A percentile compares a stretch with the other conserved stretches of the same genome.
Conservation (phyloP, 75 land plant genomes). For the Chamaecyparis obtusa region DNA sequence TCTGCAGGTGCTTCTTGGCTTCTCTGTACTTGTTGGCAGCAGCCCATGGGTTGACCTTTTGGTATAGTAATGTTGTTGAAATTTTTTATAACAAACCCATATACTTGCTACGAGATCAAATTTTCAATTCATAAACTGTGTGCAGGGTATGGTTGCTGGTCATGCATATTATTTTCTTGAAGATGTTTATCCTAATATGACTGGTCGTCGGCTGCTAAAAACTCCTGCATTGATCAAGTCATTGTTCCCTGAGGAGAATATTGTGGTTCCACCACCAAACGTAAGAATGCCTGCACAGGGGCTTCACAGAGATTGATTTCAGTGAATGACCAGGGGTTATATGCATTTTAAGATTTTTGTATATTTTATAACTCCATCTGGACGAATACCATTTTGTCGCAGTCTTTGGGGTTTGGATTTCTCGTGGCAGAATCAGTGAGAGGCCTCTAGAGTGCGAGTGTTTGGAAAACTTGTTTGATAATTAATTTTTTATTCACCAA, state of each 20-base stretch:
- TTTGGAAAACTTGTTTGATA: background rate
- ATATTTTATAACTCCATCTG: background rate
- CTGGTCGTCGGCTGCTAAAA: constrained; percentile 79
- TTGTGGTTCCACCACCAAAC: constrained; percentile 68
- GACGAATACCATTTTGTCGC: background rate
- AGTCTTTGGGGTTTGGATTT: background rate
- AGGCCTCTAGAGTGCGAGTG: background rate
- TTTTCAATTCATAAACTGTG: background rate
- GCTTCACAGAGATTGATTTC: constrained; percentile 48
- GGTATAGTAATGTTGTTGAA: constrained; percentile 38
- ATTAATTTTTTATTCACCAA: background rate
- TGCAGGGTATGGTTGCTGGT: constrained; percentile 97
- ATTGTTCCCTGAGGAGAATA: constrained; percentile 86
- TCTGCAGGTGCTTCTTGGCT: constrained; percentile 92
- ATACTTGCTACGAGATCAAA: background rate
- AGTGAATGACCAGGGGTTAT: background rate
- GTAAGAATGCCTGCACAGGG: constrained; percentile 55
- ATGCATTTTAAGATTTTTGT: background rate
- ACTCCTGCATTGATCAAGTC: constrained; percentile 87
- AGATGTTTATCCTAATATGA: constrained; percentile 93
- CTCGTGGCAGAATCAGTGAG: background rate
- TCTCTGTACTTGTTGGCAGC: constrained; percentile 91
- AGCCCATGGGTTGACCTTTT: constrained; percentile 98
- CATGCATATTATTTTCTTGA: constrained; percentile 97
- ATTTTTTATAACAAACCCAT: background rate